A percentile compares a stretch with the other conserved stretches of the same genome.
These are phyloP conservation scores for Wickerhamiella bombiphila DNA, from an alignment of 805 yeast genomes.

Conservation along the genomic window DNA sequence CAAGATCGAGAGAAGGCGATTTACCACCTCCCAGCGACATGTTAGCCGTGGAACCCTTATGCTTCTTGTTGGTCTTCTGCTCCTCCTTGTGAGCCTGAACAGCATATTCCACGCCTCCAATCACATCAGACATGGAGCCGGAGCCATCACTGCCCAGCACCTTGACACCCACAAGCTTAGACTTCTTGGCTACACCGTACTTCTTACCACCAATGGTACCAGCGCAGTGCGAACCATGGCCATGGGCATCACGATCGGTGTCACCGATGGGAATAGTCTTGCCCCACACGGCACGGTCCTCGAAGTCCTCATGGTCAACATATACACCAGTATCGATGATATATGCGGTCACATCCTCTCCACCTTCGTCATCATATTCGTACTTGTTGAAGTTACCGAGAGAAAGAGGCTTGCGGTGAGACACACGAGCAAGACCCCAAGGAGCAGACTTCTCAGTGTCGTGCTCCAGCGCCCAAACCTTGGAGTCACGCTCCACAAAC, in stretches of 20 bases:
- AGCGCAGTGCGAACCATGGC: conserved; percentile 50
- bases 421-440: conserved; percentile 61
- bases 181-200: conserved; percentile 46
- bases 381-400: conserved; percentile 45
- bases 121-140: conserved; percentile 43
- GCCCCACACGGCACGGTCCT: conserved; percentile 43
- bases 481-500: conserved; percentile 48
- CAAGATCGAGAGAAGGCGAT: conserved; percentile 72
- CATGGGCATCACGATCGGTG: conserved; percentile 37
- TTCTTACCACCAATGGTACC: conserved; percentile 40
- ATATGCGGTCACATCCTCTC: conserved; percentile 29
- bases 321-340: conserved; percentile 47
- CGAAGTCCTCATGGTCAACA: conserved; percentile 35
- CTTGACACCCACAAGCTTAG: conserved; percentile 43
- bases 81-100: conserved; percentile 46
- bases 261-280: conserved; percentile 33
- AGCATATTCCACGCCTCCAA: conserved; percentile 46
- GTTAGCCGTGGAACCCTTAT: conserved; percentile 47
- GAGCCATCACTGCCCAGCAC: conserved; percentile 43
- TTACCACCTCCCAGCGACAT: conserved; percentile 81
- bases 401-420: conserved; percentile 49
- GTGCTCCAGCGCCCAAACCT: conserved; percentile 34
- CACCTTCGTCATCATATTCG: conserved; percentile 41
- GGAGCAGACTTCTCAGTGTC: conserved; percentile 51
- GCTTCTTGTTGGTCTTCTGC: conserved; percentile 31